phyloP scores from a whole-genome alignment of 352 stramenopile genomes.

The Phytophthora syringae region DNA sequence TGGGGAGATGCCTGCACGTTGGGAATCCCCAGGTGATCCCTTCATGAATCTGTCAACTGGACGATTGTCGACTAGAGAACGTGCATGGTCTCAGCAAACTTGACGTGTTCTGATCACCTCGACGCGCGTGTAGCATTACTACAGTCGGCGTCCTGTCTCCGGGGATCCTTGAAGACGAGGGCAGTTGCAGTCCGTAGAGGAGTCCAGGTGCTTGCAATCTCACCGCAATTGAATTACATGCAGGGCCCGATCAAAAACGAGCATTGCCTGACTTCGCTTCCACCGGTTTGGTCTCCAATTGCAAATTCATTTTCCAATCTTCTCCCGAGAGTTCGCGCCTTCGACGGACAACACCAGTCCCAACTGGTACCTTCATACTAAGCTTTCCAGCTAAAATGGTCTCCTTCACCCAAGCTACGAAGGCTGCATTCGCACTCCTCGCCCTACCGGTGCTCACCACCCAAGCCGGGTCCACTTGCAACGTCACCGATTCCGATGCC shows the following conservation, averaged over 20 bases:
- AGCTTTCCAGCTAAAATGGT: slow-evolving; percentile 17
- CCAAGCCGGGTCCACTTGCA: slow-evolving; percentile 10
- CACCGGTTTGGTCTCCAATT: neutral
- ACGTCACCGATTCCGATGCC: slow-evolving; percentile 22
- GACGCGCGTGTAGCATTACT: neutral
- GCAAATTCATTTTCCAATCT: neutral
- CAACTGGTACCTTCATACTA: neutral
- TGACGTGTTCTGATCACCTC: neutral
- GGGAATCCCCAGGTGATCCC: neutral
- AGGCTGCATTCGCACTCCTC: slow-evolving; percentile 2
- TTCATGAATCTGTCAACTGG: neutral
- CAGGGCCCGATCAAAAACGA: too few relatives aligned
- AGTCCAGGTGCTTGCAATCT: neutral
- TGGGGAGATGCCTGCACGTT: too few relatives aligned
- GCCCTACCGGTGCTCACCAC: neutral
- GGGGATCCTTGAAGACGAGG: neutral
- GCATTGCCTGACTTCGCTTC: neutral
- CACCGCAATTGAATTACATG: neutral
- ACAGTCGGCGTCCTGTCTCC: neutral
- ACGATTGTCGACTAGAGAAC: neutral
- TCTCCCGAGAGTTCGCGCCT: neutral
- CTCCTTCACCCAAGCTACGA: slow-evolving; percentile 3
- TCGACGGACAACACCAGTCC: neutral
- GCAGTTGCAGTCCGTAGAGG: neutral
- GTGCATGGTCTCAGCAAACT: neutral